Base-by-base conservation (phyloP, 2,329 filamentous ascomycete genomes). In the Didymellaceae sp. region DNA sequence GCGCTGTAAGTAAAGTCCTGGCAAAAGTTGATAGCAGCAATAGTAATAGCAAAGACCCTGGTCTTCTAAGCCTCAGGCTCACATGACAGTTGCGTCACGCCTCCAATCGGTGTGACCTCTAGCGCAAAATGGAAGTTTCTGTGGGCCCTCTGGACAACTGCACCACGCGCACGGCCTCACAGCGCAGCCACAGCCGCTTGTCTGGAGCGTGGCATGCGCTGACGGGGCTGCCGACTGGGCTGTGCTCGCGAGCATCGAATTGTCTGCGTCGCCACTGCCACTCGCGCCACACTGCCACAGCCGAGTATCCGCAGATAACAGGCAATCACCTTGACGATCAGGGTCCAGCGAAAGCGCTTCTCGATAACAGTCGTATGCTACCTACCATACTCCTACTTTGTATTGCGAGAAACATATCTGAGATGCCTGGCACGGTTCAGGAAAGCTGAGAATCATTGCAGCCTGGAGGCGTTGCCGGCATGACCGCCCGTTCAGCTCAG, bases 81-180 rank as follows among this genome's bases (percentile, higher is more conserved):
- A 48, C 50, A 53, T 53, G 43, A 53, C 43, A 38, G 28, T 44
- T 47, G 43, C 50, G 50, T 53, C 50, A 53, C 39, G 28, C 44
- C 50, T 47, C 50, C 50, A 47, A 53, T 53, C 50, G 39, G 50
- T 30, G 40, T 53, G 50, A 53, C 50, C 50, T 28, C 16, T 53
- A 48, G 50, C 44, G 44, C 25, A 17, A 17, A 32, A 16, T 48
- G 22, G 14, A 47, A 21, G n/a, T 30, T 53, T 47, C 38, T 48
- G 50, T 53, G 50, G 50, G 32, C 39, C 39, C 33, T 38, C 31
- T 46, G 42, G 42, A 46, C 42, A 46, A 35, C 37, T 22, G 30
- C 44, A 9, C 30, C 44, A 48, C 39, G 33, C 30, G n/a, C 21
- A n/a, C 24, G 34, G 31, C 38, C 21, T 26, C 45, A 25, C 49